Evolutionary conservation across 495 filamentous ascomycete genomes (phyloP).

Genomic region (Penicillium alfredii): DNA sequence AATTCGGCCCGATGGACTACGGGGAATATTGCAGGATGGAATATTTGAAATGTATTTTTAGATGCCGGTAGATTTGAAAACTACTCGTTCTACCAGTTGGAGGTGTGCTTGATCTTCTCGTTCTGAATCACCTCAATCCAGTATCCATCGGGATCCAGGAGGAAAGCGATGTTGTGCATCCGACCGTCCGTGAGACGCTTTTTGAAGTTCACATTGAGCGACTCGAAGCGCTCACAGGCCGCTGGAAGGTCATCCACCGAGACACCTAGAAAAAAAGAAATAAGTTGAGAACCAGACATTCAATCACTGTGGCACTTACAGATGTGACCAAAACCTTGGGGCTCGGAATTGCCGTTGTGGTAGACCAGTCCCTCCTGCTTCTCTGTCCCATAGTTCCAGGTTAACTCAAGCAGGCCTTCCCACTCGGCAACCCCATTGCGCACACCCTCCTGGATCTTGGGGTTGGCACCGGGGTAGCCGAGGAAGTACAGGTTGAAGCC

Average conservation of each 20-base stretch:
- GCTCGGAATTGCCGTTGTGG: slow-evolving; percentile 85
- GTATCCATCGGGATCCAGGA: slow-evolving; percentile 88
- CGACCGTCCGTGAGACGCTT: slow-evolving; percentile 87
- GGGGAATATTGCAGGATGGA: no score
- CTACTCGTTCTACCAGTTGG: slow-evolving; percentile 43
- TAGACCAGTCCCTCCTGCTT: slow-evolving; percentile 78
- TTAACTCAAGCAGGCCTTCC: slow-evolving; percentile 85
- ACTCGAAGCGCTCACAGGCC: slow-evolving; percentile 80
- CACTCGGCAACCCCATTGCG: slow-evolving; percentile 55
- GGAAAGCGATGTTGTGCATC: slow-evolving; percentile 93
- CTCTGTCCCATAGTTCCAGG: slow-evolving; percentile 97
- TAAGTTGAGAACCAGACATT: slow-evolving; percentile 79
- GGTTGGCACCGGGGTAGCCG: slow-evolving; percentile 56
- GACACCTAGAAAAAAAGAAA: slow-evolving; percentile 50
- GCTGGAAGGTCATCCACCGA: slow-evolving; percentile 85
- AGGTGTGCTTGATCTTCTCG: slow-evolving; percentile 43
- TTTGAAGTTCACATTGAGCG: slow-evolving; percentile 79
- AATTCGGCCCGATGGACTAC: no score
- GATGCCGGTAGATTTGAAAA: no score
- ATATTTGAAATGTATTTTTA: no score
- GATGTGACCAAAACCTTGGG: slow-evolving; percentile 91
- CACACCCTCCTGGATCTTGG: slow-evolving; percentile 43
- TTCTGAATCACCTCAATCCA: slow-evolving; percentile 89
- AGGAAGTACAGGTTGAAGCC: slow-evolving; percentile 92
- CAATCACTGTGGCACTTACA: slow-evolving; percentile 64